A percentile compares a stretch with the other conserved stretches of the same genome.
Evolutionary conservation across 208 protist species (phyloP).

Genomic region (Trichomonas tenax): DNA sequence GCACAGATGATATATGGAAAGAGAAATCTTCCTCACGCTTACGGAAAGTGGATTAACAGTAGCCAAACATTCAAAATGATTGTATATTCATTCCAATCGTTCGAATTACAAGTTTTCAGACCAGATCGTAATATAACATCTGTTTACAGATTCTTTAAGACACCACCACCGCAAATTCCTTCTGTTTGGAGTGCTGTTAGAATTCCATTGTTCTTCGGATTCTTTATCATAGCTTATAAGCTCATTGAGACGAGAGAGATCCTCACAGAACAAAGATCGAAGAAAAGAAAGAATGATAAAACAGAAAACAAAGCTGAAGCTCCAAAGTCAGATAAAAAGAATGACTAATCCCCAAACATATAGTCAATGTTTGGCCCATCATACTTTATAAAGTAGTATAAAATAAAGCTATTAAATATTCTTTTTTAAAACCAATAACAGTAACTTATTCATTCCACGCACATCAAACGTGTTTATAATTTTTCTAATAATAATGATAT

Average conservation of each 20-base stretch:
- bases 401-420: no score
- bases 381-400: no score
- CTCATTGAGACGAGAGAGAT: background rate
- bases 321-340: background rate
- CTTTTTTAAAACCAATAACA: no score
- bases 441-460: no score
- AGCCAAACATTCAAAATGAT: background rate
- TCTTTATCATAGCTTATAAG: background rate
- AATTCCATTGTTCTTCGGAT: background rate
- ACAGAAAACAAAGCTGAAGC: background rate
- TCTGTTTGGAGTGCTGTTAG: background rate
- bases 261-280: background rate
- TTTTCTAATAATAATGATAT: no score
- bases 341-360: background rate
- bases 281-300: background rate
- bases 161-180: background rate
- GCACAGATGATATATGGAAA: background rate
- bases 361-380: no score
- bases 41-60: background rate
- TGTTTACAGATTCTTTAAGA: background rate
- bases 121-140: background rate
- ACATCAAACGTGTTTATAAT: no score
- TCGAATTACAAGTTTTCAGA: background rate
- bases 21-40: background rate
- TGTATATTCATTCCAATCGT: background rate